These are phyloP conservation scores for Boechera retrofracta DNA, from an alignment of 345 rosid species.

Conservation along the genomic window DNA sequence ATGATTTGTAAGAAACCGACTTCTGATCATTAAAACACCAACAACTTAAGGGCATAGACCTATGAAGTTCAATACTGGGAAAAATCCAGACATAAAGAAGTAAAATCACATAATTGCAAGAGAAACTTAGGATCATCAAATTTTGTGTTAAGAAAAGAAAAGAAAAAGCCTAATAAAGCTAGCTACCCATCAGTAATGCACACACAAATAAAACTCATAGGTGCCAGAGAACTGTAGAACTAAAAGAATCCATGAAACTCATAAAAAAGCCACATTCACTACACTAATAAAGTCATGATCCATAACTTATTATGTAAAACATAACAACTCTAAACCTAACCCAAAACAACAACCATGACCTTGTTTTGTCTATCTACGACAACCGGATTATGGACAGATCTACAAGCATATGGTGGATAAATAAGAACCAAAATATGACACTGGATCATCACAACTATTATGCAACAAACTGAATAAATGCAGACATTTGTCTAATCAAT, in stretches of 20 bases:
- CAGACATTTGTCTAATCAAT: background rate
- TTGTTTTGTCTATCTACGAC: background rate
- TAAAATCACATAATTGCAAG: background rate
- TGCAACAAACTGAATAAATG: constrained; percentile 20
- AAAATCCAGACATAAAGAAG: background rate
- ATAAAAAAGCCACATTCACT: background rate
- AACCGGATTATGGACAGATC: background rate
- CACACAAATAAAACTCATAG: background rate
- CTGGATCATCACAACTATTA: background rate
- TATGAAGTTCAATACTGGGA: background rate
- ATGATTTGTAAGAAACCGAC: background rate
- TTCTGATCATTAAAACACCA: background rate
- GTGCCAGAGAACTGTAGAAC: constrained; percentile 3
- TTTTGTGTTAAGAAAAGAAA: background rate
- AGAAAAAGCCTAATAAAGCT: background rate
- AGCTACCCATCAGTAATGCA: background rate
- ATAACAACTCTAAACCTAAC: background rate
- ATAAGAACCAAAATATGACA: background rate
- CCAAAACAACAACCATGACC: background rate
- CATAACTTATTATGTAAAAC: background rate
- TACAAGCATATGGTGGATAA: background rate
- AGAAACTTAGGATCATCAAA: background rate
- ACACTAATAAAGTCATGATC: background rate
- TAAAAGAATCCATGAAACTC: background rate
- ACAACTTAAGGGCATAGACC: background rate